Base-by-base conservation (phyloP, 148 eudicot genomes). In the Polygonum maritimum region DNA sequence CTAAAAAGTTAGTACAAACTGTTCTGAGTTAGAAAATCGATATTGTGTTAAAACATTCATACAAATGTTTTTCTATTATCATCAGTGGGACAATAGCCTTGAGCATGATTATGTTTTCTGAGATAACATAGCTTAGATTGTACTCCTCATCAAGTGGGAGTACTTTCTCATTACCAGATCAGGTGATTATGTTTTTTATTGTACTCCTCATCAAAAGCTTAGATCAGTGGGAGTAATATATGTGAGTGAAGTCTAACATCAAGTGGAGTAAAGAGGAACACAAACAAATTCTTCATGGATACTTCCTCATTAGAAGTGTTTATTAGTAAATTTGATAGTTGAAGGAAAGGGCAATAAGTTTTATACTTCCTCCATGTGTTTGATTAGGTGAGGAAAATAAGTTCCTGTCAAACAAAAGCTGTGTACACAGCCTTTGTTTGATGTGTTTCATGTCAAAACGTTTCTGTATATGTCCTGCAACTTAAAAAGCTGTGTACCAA, bases 1-100 rank as follows among this genome's bases (percentile, higher is more conserved):
- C 88, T 48, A 94, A 94, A 74, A 94, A 94, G 97, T 94, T 82
- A 76, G 94, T 81, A 69, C 75, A 65, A 58, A 45, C 54, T 76
- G 54, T 48, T 5, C 14, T 54, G 60, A 49, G 49, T 48, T 13
- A 48, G 49, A 5, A 54, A n/a, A 54, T 0, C n/a, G 60, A 54
- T 54, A 8, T 54, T 19, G 19, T n/a, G 9, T 26, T 54, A 54
- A 54, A 8, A 54, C 7, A n/a, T 19, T 54, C 60, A 54, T 19
- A n/a, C 22, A 54, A 54, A 54, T 54, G 22, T 54, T 54, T 54
- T 1, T n/a, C n/a, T 4, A 54, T 2, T 54, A 54, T 54, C 57
- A 15, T 51, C 19, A 15, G 15, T 18, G 57, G 57, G 57, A 18
- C 57, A 15, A 19, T 51, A 14, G 57, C 57, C 57, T 51, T 51